Base-by-base conservation (phyloP, 768 basidiomycete species). In the Cystobasidium onofrii region DNA sequence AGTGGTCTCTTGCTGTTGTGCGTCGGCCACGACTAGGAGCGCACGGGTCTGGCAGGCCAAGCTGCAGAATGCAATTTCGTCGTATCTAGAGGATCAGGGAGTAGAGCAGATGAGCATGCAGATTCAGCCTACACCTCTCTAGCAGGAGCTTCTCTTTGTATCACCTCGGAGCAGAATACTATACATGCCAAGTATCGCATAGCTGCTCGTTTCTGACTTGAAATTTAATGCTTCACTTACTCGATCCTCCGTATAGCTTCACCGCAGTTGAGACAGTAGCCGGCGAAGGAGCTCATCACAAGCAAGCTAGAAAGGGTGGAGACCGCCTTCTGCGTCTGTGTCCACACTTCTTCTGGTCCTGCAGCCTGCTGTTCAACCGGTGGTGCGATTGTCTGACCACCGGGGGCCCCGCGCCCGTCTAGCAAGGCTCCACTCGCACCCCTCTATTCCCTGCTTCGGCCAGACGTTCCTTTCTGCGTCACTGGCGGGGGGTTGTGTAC, bases 61-160 rank as follows among this genome's bases (percentile, higher is more conserved):
- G 36, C 63, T 64, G 63, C 63, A 64, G 23, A 64, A 64, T 36
- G 63, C 63, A 34, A 64, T 29, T 41, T 64, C 39, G 25, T 64
- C 63, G 39, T 41, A 17, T 10, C 39, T 43, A 25, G 10, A 23
- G 4, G 23, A 60, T 13, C 6, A 25, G 27, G 7, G 31, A 15
- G 33, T 60, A 27, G 15, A 20, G 25, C 6, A 27, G 46, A 50
- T 17, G 41, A 43, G 41, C 18, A 9, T 7, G 18, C 7, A 43
- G 9, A 18, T 18, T 43, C 41, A 43, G 41, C 41, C 18, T 9
- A 18, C 41, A 9, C 9, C 41, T 43, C n/a, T n/a, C n/a, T n/a
- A n/a, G n/a, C n/a, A n/a, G n/a, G n/a, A n/a, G n/a, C n/a, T n/a
- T n/a, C n/a, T n/a, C n/a, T n/a, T n/a, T n/a, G n/a, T n/a, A n/a